A percentile compares a stretch with the other conserved stretches of the same genome.
Conservation (phyloP, 768 basidiomycete genomes). For the Crepidotus variabilis region DNA sequence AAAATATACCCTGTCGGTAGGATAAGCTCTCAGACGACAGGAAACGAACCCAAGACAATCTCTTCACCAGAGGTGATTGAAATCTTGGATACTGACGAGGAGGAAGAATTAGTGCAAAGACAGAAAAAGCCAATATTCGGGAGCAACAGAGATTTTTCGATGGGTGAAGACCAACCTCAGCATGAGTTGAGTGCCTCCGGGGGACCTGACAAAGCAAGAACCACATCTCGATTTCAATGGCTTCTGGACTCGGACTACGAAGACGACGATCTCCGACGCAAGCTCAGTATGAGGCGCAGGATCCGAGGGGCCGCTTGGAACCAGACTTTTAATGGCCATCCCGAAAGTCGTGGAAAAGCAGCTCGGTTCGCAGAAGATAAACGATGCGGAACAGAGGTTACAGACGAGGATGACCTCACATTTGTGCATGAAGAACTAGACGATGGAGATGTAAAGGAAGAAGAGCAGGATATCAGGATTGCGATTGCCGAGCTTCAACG, state of each 20-base stretch:
- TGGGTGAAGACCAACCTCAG: background rate
- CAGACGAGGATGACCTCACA: background rate
- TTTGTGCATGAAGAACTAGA: background rate
- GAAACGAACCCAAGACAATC: background rate
- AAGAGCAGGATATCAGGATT: background rate
- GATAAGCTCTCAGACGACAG: background rate
- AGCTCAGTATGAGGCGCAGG: too few relatives aligned
- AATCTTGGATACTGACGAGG: background rate
- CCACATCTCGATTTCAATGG: too few relatives aligned
- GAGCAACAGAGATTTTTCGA: background rate
- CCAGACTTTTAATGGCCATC: too few relatives aligned
- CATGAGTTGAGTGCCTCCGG: too few relatives aligned
- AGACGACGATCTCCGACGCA: too few relatives aligned
- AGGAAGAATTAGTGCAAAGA: background rate
- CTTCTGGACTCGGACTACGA: too few relatives aligned
- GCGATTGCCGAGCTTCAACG: too few relatives aligned
- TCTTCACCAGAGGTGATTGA: background rate
- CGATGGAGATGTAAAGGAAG: background rate
- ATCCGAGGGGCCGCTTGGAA: too few relatives aligned
- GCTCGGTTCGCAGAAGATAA: background rate
- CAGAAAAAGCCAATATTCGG: background rate
- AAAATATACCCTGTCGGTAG: background rate
- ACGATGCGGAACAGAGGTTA: background rate
- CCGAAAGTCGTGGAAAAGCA: too few relatives aligned
- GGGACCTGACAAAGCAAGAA: too few relatives aligned